Evolutionary conservation across 2,329 filamentous ascomycete species (phyloP).

Genomic region (Bimuria novae-zelandiae): DNA sequence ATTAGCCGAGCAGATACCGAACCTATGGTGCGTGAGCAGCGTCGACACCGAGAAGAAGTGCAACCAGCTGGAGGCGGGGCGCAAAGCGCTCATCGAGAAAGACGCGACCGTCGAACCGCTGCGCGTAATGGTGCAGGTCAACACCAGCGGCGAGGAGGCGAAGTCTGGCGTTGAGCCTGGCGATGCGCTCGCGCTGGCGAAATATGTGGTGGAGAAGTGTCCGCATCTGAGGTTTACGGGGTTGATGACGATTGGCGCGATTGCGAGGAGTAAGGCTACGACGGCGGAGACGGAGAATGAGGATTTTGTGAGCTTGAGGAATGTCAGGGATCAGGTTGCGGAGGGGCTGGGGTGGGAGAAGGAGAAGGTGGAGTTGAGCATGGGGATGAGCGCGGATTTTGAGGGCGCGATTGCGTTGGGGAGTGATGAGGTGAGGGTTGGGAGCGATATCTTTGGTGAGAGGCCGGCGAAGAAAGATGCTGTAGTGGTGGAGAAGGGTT

Average conservation of each 20-base stretch:
- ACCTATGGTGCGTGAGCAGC: constrained; percentile 89
- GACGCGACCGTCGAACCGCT: constrained; percentile 52
- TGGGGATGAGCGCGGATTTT: constrained; percentile 98
- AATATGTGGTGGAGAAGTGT: constrained; percentile 71
- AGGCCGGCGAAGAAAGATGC: constrained; percentile 80
- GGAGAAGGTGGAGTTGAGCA: constrained; percentile 80
- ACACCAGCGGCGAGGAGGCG: constrained; percentile 84
- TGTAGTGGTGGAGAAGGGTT: constrained; percentile 57
- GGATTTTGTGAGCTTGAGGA: constrained; percentile 74
- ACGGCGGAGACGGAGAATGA: constrained; percentile 81
- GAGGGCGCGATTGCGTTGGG: constrained; percentile 84
- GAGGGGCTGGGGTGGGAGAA: constrained; percentile 61
- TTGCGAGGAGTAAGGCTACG: constrained; percentile 78
- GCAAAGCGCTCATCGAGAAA: constrained; percentile 59
- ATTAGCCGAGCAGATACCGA: constrained; percentile 80
- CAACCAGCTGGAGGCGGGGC: constrained; percentile 75
- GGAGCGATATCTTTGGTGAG: constrained; percentile 90
- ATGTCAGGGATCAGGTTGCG: constrained; percentile 72
- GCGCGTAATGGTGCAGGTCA: constrained; percentile 87
- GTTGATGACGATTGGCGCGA: constrained; percentile 96
- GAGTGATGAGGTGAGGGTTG: constrained; percentile 87
- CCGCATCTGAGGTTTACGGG: constrained; percentile 76
- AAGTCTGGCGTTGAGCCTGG: constrained; percentile 82
- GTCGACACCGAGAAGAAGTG: constrained; percentile 91
- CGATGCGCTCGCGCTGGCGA: constrained; percentile 67